Evolutionary conservation across 2,329 filamentous ascomycete genomes (phyloP).

Genomic region (Trichocomaceae sp.): DNA sequence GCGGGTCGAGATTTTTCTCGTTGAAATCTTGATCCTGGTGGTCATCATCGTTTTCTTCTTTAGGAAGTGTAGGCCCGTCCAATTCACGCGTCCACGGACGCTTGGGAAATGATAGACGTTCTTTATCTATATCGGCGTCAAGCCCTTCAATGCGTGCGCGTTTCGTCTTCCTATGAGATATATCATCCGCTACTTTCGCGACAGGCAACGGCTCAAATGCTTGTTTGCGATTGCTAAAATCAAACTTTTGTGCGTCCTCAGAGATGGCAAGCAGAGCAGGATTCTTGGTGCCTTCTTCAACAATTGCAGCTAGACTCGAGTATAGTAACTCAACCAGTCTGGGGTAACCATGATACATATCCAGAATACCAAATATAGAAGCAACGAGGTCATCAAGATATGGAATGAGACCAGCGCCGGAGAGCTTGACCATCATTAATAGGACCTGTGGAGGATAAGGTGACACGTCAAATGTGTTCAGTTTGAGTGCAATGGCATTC

Average conservation of each 20-base stretch:
- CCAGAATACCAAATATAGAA: slow-evolving; percentile 86
- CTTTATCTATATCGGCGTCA: slow-evolving; percentile 20
- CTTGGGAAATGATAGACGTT: slow-evolving; percentile 24
- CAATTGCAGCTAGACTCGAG: slow-evolving; percentile 70
- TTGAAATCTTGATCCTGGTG: slow-evolving; percentile 16
- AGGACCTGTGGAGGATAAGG: slow-evolving; percentile 86
- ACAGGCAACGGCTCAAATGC: slow-evolving; percentile 26
- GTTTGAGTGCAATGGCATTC: slow-evolving; percentile 78
- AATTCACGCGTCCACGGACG: slow-evolving; percentile 26
- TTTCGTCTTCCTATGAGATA: slow-evolving; percentile 30
- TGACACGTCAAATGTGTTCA: slow-evolving; percentile 88
- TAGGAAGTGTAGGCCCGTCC: slow-evolving; percentile 21
- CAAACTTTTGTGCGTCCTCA: slow-evolving; percentile 20
- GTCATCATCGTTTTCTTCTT: slow-evolving; percentile 21
- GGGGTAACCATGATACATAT: slow-evolving; percentile 91
- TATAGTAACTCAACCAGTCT: slow-evolving; percentile 80
- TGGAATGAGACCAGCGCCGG: slow-evolving; percentile 72
- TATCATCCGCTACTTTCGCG: slow-evolving; percentile 27
- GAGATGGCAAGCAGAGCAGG: slow-evolving; percentile 44
- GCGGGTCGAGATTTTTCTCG: neutral
- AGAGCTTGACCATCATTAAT: slow-evolving; percentile 86
- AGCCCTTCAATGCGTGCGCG: slow-evolving; percentile 19
- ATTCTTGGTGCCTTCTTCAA: slow-evolving; percentile 67
- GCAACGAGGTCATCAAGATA: slow-evolving; percentile 88
- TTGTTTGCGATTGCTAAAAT: slow-evolving; percentile 24